A percentile compares a stretch with the other conserved stretches of the same genome.
These are phyloP conservation scores for Leucocoprinus sp. DNA, from an alignment of 768 basidiomycete species.

Conservation along the genomic window DNA sequence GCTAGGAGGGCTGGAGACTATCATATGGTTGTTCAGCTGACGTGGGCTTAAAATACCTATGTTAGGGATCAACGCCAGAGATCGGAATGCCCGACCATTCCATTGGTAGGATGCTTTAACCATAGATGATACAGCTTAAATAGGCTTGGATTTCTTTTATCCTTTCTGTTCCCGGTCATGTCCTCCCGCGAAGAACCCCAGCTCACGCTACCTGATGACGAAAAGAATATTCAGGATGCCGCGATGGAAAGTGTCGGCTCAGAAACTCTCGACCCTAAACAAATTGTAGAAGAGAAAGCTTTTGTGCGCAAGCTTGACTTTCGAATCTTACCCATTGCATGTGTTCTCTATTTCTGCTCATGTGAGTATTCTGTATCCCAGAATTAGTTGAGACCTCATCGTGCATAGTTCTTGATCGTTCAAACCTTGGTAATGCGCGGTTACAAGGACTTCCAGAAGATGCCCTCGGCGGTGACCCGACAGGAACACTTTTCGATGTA, in stretches of 20 bases:
- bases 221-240: conserved; percentile 25
- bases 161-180: conserved; percentile 6
- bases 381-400: not conserved
- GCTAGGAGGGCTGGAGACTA: too few species aligned
- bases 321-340: conserved; percentile 64
- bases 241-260: conserved; percentile 7
- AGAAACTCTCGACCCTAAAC: conserved; percentile 1
- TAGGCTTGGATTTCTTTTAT: too few species aligned
- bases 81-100: too few species aligned
- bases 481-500: conserved; percentile 69
- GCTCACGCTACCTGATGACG: too few species aligned
- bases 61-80: too few species aligned
- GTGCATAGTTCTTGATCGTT: conserved; percentile 59
- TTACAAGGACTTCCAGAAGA: conserved; percentile 64
- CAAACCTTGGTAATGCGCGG: conserved; percentile 74
- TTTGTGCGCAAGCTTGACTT: conserved; percentile 59
- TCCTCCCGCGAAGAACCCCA: conserved; percentile 11
- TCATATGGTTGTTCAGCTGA: too few species aligned
- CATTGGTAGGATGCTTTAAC: too few species aligned
- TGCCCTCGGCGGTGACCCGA: conserved; percentile 57
- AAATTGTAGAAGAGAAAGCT: conserved; percentile 27
- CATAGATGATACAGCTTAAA: too few species aligned
- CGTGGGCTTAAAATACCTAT: too few species aligned
- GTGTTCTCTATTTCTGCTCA: conserved; percentile 69
- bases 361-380: conserved; percentile 37